A percentile compares a stretch with the other conserved stretches of the same genome.
Evolutionary conservation across 257 asterid species (phyloP).

Genomic region (Salvia rosmarinus): DNA sequence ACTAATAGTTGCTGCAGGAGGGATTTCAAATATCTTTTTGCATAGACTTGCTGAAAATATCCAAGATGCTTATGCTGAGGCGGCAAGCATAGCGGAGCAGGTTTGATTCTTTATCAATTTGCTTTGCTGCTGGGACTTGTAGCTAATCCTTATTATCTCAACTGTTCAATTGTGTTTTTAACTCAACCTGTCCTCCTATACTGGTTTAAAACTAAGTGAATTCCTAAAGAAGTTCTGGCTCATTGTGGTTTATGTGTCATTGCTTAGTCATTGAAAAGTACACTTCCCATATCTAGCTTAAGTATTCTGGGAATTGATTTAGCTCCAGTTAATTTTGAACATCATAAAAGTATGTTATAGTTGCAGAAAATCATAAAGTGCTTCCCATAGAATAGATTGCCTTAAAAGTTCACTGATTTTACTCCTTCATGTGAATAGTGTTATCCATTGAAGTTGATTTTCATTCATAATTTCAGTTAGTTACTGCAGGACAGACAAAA

Average conservation of each 20-base stretch:
- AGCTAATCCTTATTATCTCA: conserved; percentile 12
- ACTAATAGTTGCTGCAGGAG: conserved; percentile 98
- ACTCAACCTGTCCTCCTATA: conserved; percentile 10
- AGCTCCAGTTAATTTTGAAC: neutral
- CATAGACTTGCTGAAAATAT: conserved; percentile 99
- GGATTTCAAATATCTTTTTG: conserved; percentile 91
- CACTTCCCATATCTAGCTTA: neutral
- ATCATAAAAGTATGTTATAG: neutral
- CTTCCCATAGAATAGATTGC: conserved; percentile 11
- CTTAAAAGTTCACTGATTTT: neutral
- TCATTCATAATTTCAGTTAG: conserved; percentile 10
- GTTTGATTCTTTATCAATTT: conserved; percentile 43
- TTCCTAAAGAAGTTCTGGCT: conserved; percentile 19
- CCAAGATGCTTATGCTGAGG: conserved; percentile 99
- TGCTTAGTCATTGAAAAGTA: conserved; percentile 6
- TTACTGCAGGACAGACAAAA: neutral
- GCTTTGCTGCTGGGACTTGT: conserved; percentile 28
- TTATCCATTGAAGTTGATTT: conserved; percentile 5
- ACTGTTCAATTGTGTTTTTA: conserved; percentile 11
- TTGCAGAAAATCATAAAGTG: conserved; percentile 21
- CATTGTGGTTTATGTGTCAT: conserved; percentile 11
- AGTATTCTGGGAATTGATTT: conserved; percentile 6
- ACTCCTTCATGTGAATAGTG: conserved; percentile 10
- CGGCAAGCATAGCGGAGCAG: conserved; percentile 99
- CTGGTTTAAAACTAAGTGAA: neutral